Conservation (phyloP, 1,139 yeast genomes). For the Debaryomyces sp. region DNA sequence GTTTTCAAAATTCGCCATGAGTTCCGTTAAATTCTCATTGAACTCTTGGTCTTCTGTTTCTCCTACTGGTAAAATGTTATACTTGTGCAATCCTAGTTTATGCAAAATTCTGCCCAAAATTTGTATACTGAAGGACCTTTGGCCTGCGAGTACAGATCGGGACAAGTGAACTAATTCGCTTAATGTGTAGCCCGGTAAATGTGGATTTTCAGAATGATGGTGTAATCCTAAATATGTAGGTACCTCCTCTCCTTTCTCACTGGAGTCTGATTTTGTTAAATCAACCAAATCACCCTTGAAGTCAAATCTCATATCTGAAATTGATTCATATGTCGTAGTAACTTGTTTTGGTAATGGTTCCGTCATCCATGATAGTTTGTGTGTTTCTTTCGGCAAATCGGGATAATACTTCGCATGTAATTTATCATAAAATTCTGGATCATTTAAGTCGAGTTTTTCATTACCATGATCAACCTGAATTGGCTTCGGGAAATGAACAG, state of each 20-base stretch:
- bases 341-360: slow-evolving; percentile 55
- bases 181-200: slow-evolving; percentile 89
- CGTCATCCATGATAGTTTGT: slow-evolving; percentile 88
- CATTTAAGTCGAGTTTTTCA: slow-evolving; percentile 59
- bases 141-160: slow-evolving; percentile 81
- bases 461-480: slow-evolving; percentile 20
- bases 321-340: slow-evolving; percentile 57
- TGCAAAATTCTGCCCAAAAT: slow-evolving; percentile 85
- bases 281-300: slow-evolving; percentile 77
- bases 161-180: slow-evolving; percentile 79
- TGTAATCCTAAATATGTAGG: slow-evolving; percentile 74
- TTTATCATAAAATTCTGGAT: slow-evolving; percentile 76
- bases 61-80: slow-evolving; percentile 50
- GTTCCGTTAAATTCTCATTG: slow-evolving; percentile 35
- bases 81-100: slow-evolving; percentile 70
- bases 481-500: slow-evolving; percentile 69
- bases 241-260: slow-evolving; percentile 42
- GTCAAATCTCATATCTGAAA: slow-evolving; percentile 80
- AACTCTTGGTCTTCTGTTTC: slow-evolving; percentile 37
- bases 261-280: slow-evolving; percentile 39
- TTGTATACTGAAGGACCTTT: slow-evolving; percentile 82
- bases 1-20: slow-evolving; percentile 54
- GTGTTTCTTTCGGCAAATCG: slow-evolving; percentile 80
- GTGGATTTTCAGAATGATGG: slow-evolving; percentile 89
- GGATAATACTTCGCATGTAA: slow-evolving; percentile 88